Conservation (phyloP, 2,329 filamentous ascomycete genomes). For the Nothophaeocryptopus gaeumannii region DNA sequence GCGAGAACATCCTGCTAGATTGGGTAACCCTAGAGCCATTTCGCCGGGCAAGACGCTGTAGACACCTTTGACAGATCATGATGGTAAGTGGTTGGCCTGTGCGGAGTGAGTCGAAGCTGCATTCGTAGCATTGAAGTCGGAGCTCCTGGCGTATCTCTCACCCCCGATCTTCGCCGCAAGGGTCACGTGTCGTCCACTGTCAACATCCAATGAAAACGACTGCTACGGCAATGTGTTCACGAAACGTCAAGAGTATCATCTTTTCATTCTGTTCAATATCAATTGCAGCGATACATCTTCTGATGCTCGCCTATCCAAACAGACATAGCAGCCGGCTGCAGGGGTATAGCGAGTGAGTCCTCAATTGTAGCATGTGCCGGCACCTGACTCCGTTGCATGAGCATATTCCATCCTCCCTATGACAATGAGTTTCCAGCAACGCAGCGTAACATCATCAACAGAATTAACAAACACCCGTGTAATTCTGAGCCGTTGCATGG, state of each 20-base stretch:
- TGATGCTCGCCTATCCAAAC: neutral
- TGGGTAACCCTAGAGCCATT: constrained; percentile 3
- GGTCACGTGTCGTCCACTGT: too few relatives aligned
- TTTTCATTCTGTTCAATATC: constrained; percentile 4
- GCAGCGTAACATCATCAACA: constrained; percentile 9
- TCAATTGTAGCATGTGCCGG: too few relatives aligned
- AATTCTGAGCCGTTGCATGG: neutral
- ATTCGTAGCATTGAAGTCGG: too few relatives aligned
- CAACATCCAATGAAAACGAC: too few relatives aligned
- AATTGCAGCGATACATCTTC: constrained; percentile 2
- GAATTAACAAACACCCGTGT: neutral
- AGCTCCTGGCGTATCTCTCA: too few relatives aligned
- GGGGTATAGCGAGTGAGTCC: neutral
- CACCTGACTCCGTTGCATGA: neutral
- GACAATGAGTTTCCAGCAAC: constrained; percentile 1
- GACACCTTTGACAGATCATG: constrained; percentile 35
- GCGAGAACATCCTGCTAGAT: constrained; percentile 18
- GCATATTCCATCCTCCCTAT: neutral
- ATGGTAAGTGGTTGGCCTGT: neutral
- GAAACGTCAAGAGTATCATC: neutral
- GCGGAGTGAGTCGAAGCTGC: neutral
- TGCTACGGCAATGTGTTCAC: too few relatives aligned
- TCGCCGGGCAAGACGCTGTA: constrained; percentile 25
- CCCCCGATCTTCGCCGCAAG: too few relatives aligned
- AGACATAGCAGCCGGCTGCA: neutral